These are phyloP conservation scores for Spergularia bocconei DNA, from an alignment of 148 eudicot genomes.

Conservation along the genomic window DNA sequence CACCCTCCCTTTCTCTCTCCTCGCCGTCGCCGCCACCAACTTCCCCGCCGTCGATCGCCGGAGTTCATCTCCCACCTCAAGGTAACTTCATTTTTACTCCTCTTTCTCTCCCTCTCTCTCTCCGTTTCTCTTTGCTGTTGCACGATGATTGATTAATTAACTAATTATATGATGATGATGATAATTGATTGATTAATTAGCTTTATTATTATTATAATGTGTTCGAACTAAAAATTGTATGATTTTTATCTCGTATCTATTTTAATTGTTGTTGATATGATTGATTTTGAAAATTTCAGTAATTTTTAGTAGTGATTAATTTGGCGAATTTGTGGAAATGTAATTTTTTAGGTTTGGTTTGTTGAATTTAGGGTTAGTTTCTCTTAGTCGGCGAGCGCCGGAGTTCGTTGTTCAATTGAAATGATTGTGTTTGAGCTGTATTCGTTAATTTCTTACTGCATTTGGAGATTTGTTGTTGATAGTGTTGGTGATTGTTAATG, in stretches of 20 bases:
- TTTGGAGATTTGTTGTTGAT: too few relatives aligned
- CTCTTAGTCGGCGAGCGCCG: background rate
- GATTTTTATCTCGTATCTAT: too few relatives aligned
- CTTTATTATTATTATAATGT: background rate
- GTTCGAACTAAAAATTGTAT: background rate
- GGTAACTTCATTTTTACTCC: background rate
- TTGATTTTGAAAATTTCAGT: background rate
- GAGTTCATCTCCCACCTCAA: background rate
- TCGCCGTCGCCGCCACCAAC: slow-evolving; percentile 1
- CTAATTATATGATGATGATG: too few relatives aligned
- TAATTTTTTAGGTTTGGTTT: background rate
- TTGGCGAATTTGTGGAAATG: background rate
- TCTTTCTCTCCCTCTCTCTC: too few relatives aligned
- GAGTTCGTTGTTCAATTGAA: background rate
- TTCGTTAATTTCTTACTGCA: too few relatives aligned
- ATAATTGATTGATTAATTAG: background rate
- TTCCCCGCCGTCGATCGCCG: slow-evolving; percentile 11
- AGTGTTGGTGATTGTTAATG: too few relatives aligned
- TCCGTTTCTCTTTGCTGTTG: background rate
- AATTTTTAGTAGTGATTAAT: background rate
- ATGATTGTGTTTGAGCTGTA: too few relatives aligned
- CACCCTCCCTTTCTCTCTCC: slow-evolving; percentile 6
- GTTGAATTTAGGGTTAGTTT: background rate
- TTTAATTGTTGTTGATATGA: background rate
- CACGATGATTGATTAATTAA: background rate